Conservation (phyloP, 768 basidiomycete species). For the Sutorius australiensis region DNA sequence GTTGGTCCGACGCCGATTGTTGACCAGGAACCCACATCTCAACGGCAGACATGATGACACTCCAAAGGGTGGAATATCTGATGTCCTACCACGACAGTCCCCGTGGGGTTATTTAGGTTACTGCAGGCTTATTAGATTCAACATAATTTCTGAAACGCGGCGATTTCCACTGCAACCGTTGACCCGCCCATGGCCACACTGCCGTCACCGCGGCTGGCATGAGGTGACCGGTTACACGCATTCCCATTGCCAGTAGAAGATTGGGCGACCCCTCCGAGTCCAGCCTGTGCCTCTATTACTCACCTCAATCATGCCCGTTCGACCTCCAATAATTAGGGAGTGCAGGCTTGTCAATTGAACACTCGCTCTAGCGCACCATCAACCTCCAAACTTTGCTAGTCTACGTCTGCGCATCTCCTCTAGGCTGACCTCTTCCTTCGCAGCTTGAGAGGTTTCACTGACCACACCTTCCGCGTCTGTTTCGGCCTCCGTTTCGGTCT, state of each 20-base stretch:
- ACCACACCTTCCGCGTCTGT: slow-evolving; percentile 23
- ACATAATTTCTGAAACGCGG: slow-evolving; percentile 6
- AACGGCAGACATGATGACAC: slow-evolving; percentile 49
- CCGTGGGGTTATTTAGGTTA: too few species aligned
- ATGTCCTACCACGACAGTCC: neutral
- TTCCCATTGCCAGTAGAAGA: neutral
- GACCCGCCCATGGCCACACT: neutral
- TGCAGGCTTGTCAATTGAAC: neutral
- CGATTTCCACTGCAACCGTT: slow-evolving; percentile 10
- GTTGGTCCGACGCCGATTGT: neutral
- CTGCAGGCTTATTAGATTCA: slow-evolving; percentile 1
- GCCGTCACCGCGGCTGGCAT: too few species aligned
- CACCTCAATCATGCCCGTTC: neutral
- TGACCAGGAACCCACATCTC: slow-evolving; percentile 47
- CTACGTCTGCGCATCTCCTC: slow-evolving; percentile 68
- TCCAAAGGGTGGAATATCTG: neutral
- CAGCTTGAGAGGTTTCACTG: slow-evolving; percentile 3
- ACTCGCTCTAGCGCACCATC: slow-evolving; percentile 4
- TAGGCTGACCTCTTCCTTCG: slow-evolving; percentile 41
- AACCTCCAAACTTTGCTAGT: slow-evolving; percentile 60
- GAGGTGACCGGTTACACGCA: neutral
- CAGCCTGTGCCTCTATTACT: neutral
- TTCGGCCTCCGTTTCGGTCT: slow-evolving; percentile 36
- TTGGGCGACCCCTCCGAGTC: neutral
- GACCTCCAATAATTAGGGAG: neutral